phyloP scores from a whole-genome alignment of 208 protist genomes.

The Trypanosoma theileri region DNA sequence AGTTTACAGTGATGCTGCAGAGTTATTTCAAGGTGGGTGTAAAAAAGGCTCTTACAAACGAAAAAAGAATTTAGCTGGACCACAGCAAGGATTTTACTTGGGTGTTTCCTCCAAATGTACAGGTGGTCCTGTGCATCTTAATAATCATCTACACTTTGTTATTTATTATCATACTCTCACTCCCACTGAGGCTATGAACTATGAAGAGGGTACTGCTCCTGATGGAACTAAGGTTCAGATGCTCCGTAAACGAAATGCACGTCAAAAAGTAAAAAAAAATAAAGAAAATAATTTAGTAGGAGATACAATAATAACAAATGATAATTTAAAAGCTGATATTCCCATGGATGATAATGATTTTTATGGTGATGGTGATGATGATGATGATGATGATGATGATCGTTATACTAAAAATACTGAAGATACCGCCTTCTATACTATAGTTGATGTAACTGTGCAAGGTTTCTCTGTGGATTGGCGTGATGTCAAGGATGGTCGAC shows the following conservation, averaged over 20 bases:
- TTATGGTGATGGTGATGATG: neutral
- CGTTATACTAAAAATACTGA: too few species aligned
- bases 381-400: neutral
- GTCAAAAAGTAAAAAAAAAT: neutral
- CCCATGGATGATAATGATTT: neutral
- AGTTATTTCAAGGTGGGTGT: neutral
- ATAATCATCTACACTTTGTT: slow-evolving; percentile 40
- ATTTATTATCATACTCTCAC: slow-evolving; percentile 27
- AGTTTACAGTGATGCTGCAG: slow-evolving; percentile 10
- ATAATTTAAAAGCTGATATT: neutral
- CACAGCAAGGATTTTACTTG: slow-evolving; percentile 8
- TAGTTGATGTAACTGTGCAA: slow-evolving; percentile 28
- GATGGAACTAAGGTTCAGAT: neutral
- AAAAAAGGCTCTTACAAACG: neutral
- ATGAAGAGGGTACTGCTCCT: neutral
- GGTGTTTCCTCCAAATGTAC: slow-evolving; percentile 20
- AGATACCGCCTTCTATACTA: slow-evolving; percentile 8
- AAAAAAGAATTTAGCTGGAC: neutral
- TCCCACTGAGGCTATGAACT: slow-evolving; percentile 5
- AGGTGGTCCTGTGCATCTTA: slow-evolving; percentile 22
- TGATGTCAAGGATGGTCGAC: neutral
- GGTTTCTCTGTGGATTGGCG: slow-evolving; percentile 30
- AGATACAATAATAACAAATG: neutral
- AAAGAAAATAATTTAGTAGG: neutral
- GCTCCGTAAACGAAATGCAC: neutral